Conservation (phyloP, 1,139 yeast genomes). For the Pichia sp. region DNA sequence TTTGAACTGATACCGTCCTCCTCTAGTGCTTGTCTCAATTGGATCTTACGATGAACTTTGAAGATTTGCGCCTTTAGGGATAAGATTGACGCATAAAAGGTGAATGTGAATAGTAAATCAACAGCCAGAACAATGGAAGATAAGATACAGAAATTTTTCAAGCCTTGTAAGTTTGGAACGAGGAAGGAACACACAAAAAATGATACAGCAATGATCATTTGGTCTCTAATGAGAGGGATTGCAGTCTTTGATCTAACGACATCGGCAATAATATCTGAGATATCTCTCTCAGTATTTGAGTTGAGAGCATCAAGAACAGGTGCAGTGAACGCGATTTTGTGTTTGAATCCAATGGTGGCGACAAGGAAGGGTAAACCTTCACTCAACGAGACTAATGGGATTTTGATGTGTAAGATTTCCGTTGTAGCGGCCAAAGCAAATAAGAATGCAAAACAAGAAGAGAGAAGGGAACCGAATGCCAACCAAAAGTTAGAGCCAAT, state of each 20-base stretch:
- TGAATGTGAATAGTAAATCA: constrained; percentile 69
- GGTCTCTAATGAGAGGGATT: constrained; percentile 65
- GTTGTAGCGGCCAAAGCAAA: constrained; percentile 73
- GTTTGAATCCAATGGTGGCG: constrained; percentile 88
- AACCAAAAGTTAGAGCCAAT: constrained; percentile 89
- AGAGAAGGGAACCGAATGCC: constrained; percentile 71
- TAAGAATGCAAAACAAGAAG: constrained; percentile 81
- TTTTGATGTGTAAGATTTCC: constrained; percentile 41
- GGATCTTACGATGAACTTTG: constrained; percentile 79
- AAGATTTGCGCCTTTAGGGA: constrained; percentile 87
- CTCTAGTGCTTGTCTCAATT: constrained; percentile 74
- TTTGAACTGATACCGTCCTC: constrained; percentile 84
- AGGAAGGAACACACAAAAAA: constrained; percentile 61
- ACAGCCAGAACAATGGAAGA: constrained; percentile 65
- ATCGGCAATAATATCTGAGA: constrained; percentile 40
- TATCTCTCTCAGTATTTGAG: constrained; percentile 36
- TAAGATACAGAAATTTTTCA: constrained; percentile 77
- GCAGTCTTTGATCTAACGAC: constrained; percentile 66
- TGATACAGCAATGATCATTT: constrained; percentile 67
- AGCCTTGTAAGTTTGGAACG: constrained; percentile 66
- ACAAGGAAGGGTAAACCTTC: constrained; percentile 95
- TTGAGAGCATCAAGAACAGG: constrained; percentile 41
- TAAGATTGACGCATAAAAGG: constrained; percentile 81
- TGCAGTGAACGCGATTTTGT: constrained; percentile 71
- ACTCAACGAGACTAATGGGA: constrained; percentile 69